A percentile compares a stretch with the other conserved stretches of the same genome.
These are phyloP conservation scores for Asparagopsis taxiformis DNA, from an alignment of 31 red algal genomes.

Conservation along the genomic window DNA sequence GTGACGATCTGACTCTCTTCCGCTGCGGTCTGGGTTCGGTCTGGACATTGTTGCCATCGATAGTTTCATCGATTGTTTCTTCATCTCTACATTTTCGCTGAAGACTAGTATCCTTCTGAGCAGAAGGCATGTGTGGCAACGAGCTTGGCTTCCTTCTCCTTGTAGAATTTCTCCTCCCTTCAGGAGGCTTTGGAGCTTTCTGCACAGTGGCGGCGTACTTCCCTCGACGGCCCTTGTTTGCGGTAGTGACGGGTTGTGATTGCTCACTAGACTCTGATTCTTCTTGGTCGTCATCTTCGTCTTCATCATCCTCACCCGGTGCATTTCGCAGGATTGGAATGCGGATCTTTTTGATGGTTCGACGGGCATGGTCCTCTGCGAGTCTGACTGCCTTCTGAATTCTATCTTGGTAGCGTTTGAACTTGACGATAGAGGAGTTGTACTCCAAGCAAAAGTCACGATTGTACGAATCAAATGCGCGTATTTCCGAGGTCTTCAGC, in stretches of 20 bases:
- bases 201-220: background rate
- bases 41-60: background rate
- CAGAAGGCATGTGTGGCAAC: background rate
- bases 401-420: conserved; percentile 13
- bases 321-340: background rate
- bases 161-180: background rate
- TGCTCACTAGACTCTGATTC: background rate
- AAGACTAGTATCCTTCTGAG: background rate
- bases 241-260: background rate
- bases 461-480: conserved; percentile 31
- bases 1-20: conserved; percentile 8
- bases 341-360: background rate
- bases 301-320: background rate
- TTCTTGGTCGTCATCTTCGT: background rate
- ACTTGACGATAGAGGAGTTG: conserved; percentile 8
- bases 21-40: background rate
- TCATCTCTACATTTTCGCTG: background rate
- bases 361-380: background rate
- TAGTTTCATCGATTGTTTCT: background rate
- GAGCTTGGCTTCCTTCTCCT: background rate
- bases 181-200: background rate
- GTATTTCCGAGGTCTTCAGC: conserved; percentile 26
- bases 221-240: background rate
- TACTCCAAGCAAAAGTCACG: conserved; percentile 13
- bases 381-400: conserved; percentile 6